Evolutionary conservation across 306 rosid species (phyloP), one percentile per base, ranked within the genome.

Genomic region (Mucuna pruriens): DNA sequence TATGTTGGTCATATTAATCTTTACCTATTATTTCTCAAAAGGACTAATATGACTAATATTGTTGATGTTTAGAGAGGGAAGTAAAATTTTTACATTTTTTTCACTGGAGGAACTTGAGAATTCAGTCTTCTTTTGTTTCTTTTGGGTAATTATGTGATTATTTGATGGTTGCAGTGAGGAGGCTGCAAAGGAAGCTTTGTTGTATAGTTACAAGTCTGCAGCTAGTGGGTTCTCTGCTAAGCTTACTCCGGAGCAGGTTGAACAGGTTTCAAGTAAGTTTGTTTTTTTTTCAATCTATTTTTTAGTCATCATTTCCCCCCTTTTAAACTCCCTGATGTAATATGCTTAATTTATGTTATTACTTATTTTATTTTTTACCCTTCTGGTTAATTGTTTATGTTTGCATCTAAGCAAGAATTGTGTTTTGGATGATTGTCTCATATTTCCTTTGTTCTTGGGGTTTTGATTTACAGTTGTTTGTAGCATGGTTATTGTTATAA

Each of bases 151-250:
- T 74, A 17, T 19, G 60, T 46, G 63, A 58, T 75, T 80, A 36
- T 3, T 51, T 11, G 7, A 4, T 61, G 36, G 17, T 78, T 70
- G 66, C 79, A 95, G 99, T 76, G 93, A 92, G 76, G 97, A 92
- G 44, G 97, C 97, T 81, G 99, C 99, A 22, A 95, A 88, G 88
- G 94, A 87, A 69, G 97, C 97, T 85, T 90, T 95, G 86, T 2
- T 95, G 75, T 95, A 95, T 58, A 93, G 94, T 71, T 95, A 95
- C 88, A 95, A 95, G 88, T 40, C 85, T 3, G 99, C 97, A 45
- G 97, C 94, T 3, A 86, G 89, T 88, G 99, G 99, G 31, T 95
- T 95, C 90, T 91, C 99, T 23, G 97, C 99, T 13, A 95, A 90
- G 91, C 97, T 95, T 65, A 69, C 89, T 71, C 89, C 85, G 3